Base-by-base conservation (phyloP, 495 filamentous ascomycete genomes). In the Lepraria neglecta region DNA sequence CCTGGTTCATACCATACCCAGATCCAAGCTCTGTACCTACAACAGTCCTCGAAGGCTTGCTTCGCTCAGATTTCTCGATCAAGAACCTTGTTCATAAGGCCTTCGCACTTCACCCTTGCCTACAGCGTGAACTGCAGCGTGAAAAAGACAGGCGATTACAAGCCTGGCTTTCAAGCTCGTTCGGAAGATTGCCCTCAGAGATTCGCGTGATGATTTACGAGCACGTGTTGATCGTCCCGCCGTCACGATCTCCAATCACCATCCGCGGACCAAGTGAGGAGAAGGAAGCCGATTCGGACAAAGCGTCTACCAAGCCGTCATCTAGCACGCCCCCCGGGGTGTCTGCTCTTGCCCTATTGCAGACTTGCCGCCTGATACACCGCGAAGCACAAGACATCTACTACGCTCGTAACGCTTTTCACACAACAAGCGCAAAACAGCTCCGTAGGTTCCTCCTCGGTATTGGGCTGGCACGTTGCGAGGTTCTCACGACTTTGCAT, bases 181-280 rank as follows among this genome's bases (percentile, higher is more conserved):
- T 63, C 4, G 21, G 21, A 27, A 44, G 45, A 58, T 35, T 63
- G 10, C 35, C 61, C 17, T 10, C 44, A 2, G 61, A 63, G 21
- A 3, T 58, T 19, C 55, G 61, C n/a, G 21, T 45, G 24, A 44
- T 63, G 33, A 63, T 63, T n/a, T 63, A 58, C 31, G 54, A 40
- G 15, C 15, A 51, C 17, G 19, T 50, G 4, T 35, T 63, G 9
- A 24, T 53, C 15, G 35, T 28, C 24, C 33, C 46, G 42, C 19
- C 46, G 28, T 51, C 45, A 31, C 51, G 47, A 14, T 35, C 30
- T 24, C 38, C 30, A 31, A 47, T 24, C n/a, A 47, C 33, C 19
- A 28, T 38, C 30, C 60, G 60, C 52, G 35, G 12, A 38, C 12
- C 42, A 3, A 43, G 33, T 28, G 9, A 17, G 10, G 12, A 12